Evolutionary conservation across 2,329 filamentous ascomycete genomes (phyloP).

Genomic region (Alternaria novae-zelandiae): DNA sequence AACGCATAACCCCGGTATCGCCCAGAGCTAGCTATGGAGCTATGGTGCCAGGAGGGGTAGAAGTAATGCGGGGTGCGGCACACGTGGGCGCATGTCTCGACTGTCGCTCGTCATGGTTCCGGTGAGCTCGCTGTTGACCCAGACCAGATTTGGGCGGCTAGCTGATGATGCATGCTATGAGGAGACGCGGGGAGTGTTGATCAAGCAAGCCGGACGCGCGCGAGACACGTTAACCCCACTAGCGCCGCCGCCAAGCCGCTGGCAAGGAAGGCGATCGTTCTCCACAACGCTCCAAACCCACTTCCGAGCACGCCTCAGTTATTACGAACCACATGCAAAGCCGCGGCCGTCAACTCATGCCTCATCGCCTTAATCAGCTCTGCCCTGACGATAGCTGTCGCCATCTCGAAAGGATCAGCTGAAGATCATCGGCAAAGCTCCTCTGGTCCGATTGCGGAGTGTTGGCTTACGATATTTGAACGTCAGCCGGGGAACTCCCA

Average conservation of each 20-base stretch:
- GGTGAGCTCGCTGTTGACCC: slow-evolving; percentile 6
- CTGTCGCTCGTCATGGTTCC: slow-evolving; percentile 15
- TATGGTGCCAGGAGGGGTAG: slow-evolving; percentile 40
- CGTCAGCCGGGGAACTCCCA: not conserved
- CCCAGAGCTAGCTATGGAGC: slow-evolving; percentile 23
- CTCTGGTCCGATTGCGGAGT: not conserved
- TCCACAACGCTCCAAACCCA: not conserved
- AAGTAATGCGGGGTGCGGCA: slow-evolving; percentile 32
- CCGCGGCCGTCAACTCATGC: not conserved
- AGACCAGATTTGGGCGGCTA: slow-evolving; percentile 10
- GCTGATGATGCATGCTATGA: slow-evolving; percentile 8
- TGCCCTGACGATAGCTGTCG: not conserved
- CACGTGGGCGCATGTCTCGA: slow-evolving; percentile 32
- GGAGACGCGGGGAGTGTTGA: slow-evolving; percentile 1
- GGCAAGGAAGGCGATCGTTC: slow-evolving; percentile 2
- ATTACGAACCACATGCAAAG: not conserved
- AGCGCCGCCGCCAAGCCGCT: not conserved
- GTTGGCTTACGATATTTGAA: not conserved
- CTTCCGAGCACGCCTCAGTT: not conserved
- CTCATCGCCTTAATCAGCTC: not conserved
- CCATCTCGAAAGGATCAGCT: not conserved
- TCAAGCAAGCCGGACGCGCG: not conserved
- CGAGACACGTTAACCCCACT: not conserved
- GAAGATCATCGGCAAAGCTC: not conserved
- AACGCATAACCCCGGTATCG: slow-evolving; percentile 6